Percentiles rank a stretch among this genome's conserved stretches.
Evolutionary conservation across 2,329 filamentous ascomycete species (phyloP).

Genomic region (Colletotrichum sp.): DNA sequence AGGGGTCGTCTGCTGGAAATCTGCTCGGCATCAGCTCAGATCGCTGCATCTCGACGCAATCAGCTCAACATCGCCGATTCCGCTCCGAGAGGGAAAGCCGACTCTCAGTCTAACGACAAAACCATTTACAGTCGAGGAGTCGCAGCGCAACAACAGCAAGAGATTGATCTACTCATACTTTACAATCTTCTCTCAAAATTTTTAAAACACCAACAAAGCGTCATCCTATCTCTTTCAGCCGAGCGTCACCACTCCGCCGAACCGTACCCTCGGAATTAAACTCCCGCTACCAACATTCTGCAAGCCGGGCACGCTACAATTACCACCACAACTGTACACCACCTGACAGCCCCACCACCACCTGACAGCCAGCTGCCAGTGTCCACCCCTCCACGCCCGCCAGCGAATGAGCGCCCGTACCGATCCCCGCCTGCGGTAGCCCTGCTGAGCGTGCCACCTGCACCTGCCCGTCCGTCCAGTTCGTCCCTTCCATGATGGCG

Average conservation of each 20-base stretch:
- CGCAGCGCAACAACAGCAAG: neutral
- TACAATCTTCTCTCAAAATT: neutral
- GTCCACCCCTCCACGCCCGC: neutral
- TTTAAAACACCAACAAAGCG: neutral
- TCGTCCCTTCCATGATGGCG: conserved; percentile 21
- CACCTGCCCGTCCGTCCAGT: neutral
- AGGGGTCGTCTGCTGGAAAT: neutral
- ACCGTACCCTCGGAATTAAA: conserved; percentile 17
- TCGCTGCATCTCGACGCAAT: neutral
- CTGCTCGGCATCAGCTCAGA: conserved; percentile 3
- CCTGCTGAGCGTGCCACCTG: neutral
- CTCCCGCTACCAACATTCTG: conserved; percentile 2
- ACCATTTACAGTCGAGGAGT: neutral
- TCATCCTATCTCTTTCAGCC: conserved; percentile 3
- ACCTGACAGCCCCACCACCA: neutral
- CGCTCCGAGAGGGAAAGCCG: neutral
- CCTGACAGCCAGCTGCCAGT: neutral
- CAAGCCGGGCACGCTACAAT: neutral
- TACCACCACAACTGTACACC: neutral
- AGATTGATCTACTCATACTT: neutral
- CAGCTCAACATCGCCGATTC: neutral
- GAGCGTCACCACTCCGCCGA: conserved; percentile 14
- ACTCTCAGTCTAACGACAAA: neutral
- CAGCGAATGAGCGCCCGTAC: conserved; percentile 12
- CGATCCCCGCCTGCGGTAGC: conserved; percentile 13